phyloP scores from a whole-genome alignment of 1,284 basidiomycete genomes.

The Coniferiporia sulphurascens region DNA sequence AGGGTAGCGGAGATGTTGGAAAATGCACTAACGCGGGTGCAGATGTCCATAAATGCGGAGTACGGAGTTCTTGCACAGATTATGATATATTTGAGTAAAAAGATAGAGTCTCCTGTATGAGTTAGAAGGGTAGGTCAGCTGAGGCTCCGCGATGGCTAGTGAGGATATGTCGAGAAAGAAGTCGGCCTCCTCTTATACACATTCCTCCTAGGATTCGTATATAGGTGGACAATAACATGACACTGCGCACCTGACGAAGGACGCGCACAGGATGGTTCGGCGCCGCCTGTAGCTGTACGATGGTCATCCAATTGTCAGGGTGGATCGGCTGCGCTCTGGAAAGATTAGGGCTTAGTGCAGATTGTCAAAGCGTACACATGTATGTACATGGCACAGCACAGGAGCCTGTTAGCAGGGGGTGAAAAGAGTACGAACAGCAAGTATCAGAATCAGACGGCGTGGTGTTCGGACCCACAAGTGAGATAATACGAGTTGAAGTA shows the following conservation, averaged over 20 bases:
- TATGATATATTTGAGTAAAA: not conserved
- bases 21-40: not conserved
- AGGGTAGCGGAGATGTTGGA: not conserved
- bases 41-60: constrained; percentile 4
- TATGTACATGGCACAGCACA: too few relatives aligned
- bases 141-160: not conserved
- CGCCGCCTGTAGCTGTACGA: not conserved
- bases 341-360: too few relatives aligned
- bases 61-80: not conserved
- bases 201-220: not conserved
- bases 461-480: too few relatives aligned
- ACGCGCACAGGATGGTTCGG: not conserved
- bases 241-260: not conserved
- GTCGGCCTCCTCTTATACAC: not conserved
- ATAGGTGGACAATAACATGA: not conserved
- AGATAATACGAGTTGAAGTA: too few relatives aligned
- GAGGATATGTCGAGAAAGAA: not conserved
- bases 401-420: too few relatives aligned
- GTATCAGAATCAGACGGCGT: too few relatives aligned
- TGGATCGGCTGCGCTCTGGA: too few relatives aligned
- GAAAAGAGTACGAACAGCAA: too few relatives aligned
- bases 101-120: not conserved
- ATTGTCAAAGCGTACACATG: too few relatives aligned
- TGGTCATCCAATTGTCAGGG: not conserved
- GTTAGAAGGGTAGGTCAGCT: not conserved